These are phyloP conservation scores for Tolypocladium tundrense DNA, from an alignment of 2,329 filamentous ascomycete species.

Conservation along the genomic window DNA sequence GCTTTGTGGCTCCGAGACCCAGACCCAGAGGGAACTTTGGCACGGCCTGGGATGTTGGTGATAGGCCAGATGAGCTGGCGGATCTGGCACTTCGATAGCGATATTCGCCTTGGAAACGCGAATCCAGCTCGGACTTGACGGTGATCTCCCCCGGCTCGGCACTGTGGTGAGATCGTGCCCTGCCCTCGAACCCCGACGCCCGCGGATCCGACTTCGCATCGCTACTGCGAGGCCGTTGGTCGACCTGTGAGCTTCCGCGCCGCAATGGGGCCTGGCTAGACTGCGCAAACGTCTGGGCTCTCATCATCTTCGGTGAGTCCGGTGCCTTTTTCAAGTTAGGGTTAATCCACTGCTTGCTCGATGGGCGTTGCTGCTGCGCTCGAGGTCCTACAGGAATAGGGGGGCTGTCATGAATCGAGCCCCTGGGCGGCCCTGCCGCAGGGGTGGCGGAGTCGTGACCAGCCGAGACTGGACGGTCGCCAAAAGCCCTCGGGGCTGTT, in stretches of 20 bases:
- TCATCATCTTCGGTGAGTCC: constrained; percentile 40
- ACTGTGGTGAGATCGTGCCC: constrained; percentile 28
- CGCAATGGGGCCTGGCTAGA: constrained; percentile 26
- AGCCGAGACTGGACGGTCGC: constrained; percentile 37
- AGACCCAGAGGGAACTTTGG: background rate
- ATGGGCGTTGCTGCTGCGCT: constrained; percentile 39
- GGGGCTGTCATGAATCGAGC: constrained; percentile 28
- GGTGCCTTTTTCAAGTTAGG: constrained; percentile 40
- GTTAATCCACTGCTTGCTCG: constrained; percentile 52
- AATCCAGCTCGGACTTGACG: constrained; percentile 28
- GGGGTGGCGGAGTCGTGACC: constrained; percentile 23
- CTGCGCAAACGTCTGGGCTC: constrained; percentile 39
- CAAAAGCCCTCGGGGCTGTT: constrained; percentile 41
- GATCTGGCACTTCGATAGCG: background rate
- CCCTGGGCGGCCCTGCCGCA: constrained; percentile 32
- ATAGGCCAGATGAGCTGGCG: background rate
- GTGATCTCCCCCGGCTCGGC: constrained; percentile 38
- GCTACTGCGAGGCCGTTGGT: constrained; percentile 41
- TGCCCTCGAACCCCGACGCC: constrained; percentile 19
- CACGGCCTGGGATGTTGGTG: background rate
- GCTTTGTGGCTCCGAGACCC: background rate
- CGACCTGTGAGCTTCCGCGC: constrained; percentile 23
- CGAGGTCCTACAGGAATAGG: constrained; percentile 44
- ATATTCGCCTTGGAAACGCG: constrained; percentile 15
- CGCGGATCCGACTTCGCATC: constrained; percentile 37